phyloP scores from a whole-genome alignment of 1,284 basidiomycete genomes.

The Schizophyllum commune region DNA sequence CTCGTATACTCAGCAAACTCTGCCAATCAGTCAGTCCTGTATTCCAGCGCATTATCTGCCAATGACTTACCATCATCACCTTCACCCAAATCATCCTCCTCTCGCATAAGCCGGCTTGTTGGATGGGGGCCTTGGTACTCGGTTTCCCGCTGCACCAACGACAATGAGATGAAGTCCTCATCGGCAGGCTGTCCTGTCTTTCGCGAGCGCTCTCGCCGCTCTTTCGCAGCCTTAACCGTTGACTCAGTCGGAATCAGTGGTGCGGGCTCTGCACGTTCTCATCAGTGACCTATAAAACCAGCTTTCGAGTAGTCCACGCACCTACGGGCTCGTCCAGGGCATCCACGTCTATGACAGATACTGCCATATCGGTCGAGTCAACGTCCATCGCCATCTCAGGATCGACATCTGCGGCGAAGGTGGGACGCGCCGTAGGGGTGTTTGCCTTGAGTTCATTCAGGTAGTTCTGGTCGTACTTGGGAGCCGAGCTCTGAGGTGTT shows the following conservation, averaged over 20 bases:
- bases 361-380: conserved; percentile 29
- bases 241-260: conserved; percentile 68
- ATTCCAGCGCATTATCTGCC: no score
- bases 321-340: background rate
- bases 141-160: conserved; percentile 49
- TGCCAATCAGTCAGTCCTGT: conserved; percentile 19
- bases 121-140: conserved; percentile 74
- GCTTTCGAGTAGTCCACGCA: background rate
- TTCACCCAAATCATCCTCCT: conserved; percentile 90
- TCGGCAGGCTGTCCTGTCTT: conserved; percentile 34
- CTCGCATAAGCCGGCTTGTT: conserved; percentile 79
- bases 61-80: conserved; percentile 78
- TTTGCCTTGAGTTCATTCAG: conserved; percentile 79
- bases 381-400: conserved; percentile 32
- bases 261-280: conserved; percentile 17
- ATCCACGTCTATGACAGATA: conserved; percentile 19
- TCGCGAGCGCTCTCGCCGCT: conserved; percentile 63
- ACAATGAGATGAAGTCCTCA: conserved; percentile 83
- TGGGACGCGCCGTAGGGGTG: conserved; percentile 56
- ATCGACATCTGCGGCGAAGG: conserved; percentile 32
- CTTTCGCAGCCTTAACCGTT: conserved; percentile 72
- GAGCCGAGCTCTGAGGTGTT: conserved; percentile 34
- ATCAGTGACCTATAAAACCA: background rate
- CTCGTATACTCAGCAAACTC: conserved; percentile 89
- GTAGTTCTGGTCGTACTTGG: conserved; percentile 72